Evolutionary conservation across 805 yeast species (phyloP), one percentile per base, ranked within the genome.

Genomic region (Cyberlindnera subsufficiens): DNA sequence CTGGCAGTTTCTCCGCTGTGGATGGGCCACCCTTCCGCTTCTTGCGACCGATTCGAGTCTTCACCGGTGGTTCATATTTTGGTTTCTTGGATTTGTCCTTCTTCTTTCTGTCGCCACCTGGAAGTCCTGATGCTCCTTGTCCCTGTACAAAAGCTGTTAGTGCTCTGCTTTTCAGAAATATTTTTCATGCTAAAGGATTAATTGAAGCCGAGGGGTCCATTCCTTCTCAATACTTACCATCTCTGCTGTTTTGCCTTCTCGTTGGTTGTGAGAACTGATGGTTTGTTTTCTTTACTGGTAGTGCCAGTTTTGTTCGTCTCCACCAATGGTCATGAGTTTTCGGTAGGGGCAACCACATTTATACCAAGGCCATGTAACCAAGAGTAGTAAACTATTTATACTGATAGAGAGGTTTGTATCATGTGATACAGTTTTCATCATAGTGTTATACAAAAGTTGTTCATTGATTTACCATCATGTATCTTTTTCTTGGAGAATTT

Each of bases 41-140:
- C 76, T 88, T 90, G 65, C 87, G 85, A 44, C 96, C 96, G 58
- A 88, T 85, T 52, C 90, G 81, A 6, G 96, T 83, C 66, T 91
- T 95, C 47, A 91, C 97, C 14, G 99, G 99, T 30, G 99, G 98
- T 67, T 93, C 99, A 66, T 91, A 93, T 72, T 90, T 91, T 59
- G 97, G 98, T 67, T 91, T 90, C 57, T 86, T 86, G 52, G 82
- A 80, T 68, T 82, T 82, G 50, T 75, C 80, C 55, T 77, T 80
- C 63, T 78, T 78, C 65, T 71, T 72, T 62, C 71, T 38, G 40
- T 54, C 55, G 59, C 74, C 76, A 50, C 77, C 78, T 37, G 58
- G 52, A 52, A 74, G 65, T 46, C 76, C 77, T 20, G 78, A 72
- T 42, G 79, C 73, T 42, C 71, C 73, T 69, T 75, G 80, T 55